These are phyloP conservation scores for Tulasnella sp. DNA, from an alignment of 768 basidiomycete species.

Conservation along the genomic window DNA sequence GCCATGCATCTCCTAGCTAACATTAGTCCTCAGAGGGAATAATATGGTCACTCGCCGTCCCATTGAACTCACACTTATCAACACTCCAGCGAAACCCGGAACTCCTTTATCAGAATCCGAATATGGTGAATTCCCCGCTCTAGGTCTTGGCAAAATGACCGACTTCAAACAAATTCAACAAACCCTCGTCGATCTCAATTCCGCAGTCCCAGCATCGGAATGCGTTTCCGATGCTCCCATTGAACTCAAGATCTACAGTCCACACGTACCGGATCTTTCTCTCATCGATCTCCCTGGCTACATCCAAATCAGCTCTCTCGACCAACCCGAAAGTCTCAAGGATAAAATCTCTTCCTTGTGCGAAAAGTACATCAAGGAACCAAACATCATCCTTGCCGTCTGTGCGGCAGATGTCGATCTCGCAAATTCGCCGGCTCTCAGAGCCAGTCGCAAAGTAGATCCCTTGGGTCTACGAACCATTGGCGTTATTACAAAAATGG, in stretches of 20 bases:
- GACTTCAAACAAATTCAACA: conserved; percentile 88
- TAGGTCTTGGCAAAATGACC: conserved; percentile 79
- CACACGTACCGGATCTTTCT: conserved; percentile 91
- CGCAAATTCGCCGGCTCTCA: conserved; percentile 90
- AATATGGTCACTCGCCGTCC: conserved; percentile 99
- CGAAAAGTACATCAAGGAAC: conserved; percentile 96
- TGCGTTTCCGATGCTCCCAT: conserved; percentile 92
- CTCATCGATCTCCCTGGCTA: conserved; percentile 97
- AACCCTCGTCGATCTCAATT: conserved; percentile 86
- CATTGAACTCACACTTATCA: conserved; percentile 92
- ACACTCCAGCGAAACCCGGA: conserved; percentile 57
- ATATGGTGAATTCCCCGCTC: conserved; percentile 87
- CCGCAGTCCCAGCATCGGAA: conserved; percentile 78
- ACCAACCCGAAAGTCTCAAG: conserved; percentile 89
- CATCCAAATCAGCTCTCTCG: conserved; percentile 85
- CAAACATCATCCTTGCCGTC: conserved; percentile 98
- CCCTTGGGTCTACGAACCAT: conserved; percentile 91
- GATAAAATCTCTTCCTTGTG: conserved; percentile 83
- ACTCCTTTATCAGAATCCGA: conserved; percentile 40
- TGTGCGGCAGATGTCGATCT: conserved; percentile 98
- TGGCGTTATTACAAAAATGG: conserved; percentile 99
- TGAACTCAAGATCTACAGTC: conserved; percentile 91
- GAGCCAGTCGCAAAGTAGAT: conserved; percentile 87
- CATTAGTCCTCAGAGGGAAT: conserved; percentile 52
- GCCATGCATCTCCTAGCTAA: conserved; percentile 2